Base-by-base conservation (phyloP, 176 grass and related monocot genomes). In the Triticum turgidum region DNA sequence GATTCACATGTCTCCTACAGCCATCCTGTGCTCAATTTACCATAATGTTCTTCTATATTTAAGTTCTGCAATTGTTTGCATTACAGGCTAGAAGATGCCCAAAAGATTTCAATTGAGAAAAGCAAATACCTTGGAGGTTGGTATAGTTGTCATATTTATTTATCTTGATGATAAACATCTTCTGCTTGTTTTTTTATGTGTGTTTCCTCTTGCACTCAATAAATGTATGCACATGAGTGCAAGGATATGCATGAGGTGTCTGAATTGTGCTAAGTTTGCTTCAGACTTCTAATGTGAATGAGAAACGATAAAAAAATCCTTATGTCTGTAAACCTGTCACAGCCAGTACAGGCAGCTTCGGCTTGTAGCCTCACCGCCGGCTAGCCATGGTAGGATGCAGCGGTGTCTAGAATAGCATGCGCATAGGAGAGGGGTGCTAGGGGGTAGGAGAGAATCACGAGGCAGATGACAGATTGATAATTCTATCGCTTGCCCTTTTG, bases 121-220 rank as follows among this genome's bases (percentile, higher is more conserved):
- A 98, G 96, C 93, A 98, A 98, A 84, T 98, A 98, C 63, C 96
- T 98, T 70, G 96, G 96, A 98, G 96, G 96, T 98, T 58, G 45
- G 92, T 85, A 22, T 52, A 11, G 4, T 56, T 54, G 47, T 54
- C 14, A 54, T 69, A 21, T 79, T 63, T 64, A 21, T 17, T 59
- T 79, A 25, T 84, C 61, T 79, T n/a, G 38, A 21, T 45, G 5
- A 35, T 58, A 66, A 68, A 1, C 7, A 1, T 27, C 14, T 65
- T 84, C 64, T 20, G 66, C 56, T 80, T 61, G 67, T 80, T 13
- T 77, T 61, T 69, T 61, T 69, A 1, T 62, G 34, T 47, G 3
- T 65, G 30, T 80, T 20, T 56, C 39, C 44, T 69, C 79, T 58
- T 54, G 33, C 21, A 5, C 13, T 84, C 69, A 25, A 29, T 21